Evolutionary conservation across 2,329 filamentous ascomycete genomes (phyloP).

Genomic region (Lasiodiplodia hormozganensis): DNA sequence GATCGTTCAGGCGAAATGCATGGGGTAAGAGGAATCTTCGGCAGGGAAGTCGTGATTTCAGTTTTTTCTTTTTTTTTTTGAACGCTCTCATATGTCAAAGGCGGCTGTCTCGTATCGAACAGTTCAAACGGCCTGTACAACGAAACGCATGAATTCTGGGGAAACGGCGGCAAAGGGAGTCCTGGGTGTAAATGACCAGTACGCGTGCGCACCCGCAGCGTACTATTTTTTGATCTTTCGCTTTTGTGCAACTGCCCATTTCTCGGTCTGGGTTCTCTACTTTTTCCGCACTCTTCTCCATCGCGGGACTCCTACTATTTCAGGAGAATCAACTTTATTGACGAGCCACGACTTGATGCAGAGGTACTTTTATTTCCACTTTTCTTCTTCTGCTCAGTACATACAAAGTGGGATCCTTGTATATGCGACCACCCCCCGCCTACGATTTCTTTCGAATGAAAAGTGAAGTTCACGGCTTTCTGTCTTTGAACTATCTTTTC

Average conservation of each 20-base stretch:
- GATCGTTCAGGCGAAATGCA: slow-evolving; percentile 5
- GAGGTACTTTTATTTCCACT: background rate
- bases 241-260: slow-evolving; percentile 1
- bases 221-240: background rate
- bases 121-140: slow-evolving; percentile 17
- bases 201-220: slow-evolving; percentile 7
- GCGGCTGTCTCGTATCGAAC: slow-evolving; percentile 20
- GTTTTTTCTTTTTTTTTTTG: background rate
- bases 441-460: background rate
- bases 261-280: background rate
- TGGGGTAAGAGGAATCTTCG: background rate
- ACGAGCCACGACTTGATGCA: background rate
- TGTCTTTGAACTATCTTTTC: background rate
- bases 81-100: background rate
- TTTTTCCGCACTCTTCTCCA: background rate
- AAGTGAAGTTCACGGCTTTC: background rate
- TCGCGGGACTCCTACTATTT: background rate
- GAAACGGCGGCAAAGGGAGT: background rate
- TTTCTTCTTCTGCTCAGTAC: background rate
- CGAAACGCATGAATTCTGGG: background rate
- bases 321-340: background rate
- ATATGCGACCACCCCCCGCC: background rate
- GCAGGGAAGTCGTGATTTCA: slow-evolving; percentile 7
- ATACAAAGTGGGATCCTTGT: background rate
- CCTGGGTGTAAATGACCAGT: background rate